Base-by-base conservation (phyloP, 1,284 basidiomycete species). In the Leccinum subspadiceum region DNA sequence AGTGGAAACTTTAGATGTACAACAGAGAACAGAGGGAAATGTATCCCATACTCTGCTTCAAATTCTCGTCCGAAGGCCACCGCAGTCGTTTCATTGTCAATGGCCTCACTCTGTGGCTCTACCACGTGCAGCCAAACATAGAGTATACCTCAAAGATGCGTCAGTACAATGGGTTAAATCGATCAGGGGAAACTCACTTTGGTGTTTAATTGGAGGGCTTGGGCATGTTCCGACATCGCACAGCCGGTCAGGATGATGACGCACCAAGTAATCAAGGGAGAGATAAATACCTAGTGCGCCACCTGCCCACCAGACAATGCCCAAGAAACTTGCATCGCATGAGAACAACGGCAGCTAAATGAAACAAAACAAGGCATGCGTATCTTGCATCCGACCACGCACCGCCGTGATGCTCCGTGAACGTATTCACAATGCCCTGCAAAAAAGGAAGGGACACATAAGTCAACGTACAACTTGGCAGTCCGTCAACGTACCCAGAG, bases 331-430 rank as follows among this genome's bases (percentile, higher is more conserved):
- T 46, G n/a, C 2, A 48, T 61, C 13, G 2, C 6, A 54, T 65
- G 52, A 22, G 46, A 54, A 54, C 9, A 48, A 13, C 6, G 7
- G 46, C 5, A 48, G 59, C 5, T 15, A 49, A 48, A 29, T 20
- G 57, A n/a, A 51, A 20, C 5, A 54, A 51, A 46, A 15, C 5
- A 60, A 41, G 15, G 79, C 81, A 74, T 76, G 89, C 84, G 93
- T 96, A 73, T 97, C 94, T 70, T 97, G 94, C 89, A 96, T 90
- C 89, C 8, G 92, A 92, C 93, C 93, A 95, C 2, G 70, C 74
- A 20, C 81, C 79, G 22, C 93, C 93, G 59, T 85, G 90, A 70
- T 94, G 93, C 70, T 96, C 93, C 1, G 95, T 97, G 71, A 98
- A 97, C 0, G 95, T 96, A 68, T 98, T 98, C 60, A 98, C 89